phyloP scores from a whole-genome alignment of 768 basidiomycete genomes.

The Hericium rajendrae region DNA sequence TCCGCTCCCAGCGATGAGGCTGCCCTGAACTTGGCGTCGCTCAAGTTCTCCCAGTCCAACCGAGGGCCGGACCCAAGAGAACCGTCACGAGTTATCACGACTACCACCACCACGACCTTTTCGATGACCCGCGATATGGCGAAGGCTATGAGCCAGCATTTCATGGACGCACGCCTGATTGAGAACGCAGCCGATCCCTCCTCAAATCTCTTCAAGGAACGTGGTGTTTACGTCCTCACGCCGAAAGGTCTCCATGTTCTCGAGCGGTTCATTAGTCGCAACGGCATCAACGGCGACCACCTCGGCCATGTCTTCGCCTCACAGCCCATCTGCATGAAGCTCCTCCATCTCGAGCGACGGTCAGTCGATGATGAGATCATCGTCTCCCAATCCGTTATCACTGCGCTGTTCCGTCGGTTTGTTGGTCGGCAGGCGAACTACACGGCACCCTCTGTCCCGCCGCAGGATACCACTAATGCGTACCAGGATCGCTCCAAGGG shows the following conservation, averaged over 20 bases:
- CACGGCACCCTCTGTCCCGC: constrained; percentile 35
- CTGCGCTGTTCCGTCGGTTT: constrained; percentile 92
- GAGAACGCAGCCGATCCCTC: constrained; percentile 91
- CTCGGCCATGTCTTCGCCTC: constrained; percentile 81
- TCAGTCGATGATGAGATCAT: constrained; percentile 95
- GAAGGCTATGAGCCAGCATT: constrained; percentile 98
- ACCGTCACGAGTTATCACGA: constrained; percentile 95
- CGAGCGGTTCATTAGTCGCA: constrained; percentile 99
- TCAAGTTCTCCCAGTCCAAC: constrained; percentile 99
- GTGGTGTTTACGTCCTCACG: constrained; percentile 91
- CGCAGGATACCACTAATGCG: constrained; percentile 53
- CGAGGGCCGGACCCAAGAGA: constrained; percentile 98
- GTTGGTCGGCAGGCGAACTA: constrained; percentile 83
- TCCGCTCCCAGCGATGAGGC: constrained; percentile 76
- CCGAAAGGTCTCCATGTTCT: constrained; percentile 98
- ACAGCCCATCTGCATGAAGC: constrained; percentile 95
- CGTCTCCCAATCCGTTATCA: constrained; percentile 87
- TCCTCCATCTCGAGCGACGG: constrained; percentile 92
- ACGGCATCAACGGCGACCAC: constrained; percentile 94
- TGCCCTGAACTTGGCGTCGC: constrained; percentile 81
- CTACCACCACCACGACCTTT: constrained; percentile 98
- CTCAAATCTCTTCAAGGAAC: constrained; percentile 91
- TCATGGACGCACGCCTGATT: constrained; percentile 97
- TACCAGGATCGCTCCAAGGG: constrained; percentile 77
- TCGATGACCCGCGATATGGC: constrained; percentile 99